phyloP scores from a whole-genome alignment of 140 eudicot species.

The Oenanthe javanica region DNA sequence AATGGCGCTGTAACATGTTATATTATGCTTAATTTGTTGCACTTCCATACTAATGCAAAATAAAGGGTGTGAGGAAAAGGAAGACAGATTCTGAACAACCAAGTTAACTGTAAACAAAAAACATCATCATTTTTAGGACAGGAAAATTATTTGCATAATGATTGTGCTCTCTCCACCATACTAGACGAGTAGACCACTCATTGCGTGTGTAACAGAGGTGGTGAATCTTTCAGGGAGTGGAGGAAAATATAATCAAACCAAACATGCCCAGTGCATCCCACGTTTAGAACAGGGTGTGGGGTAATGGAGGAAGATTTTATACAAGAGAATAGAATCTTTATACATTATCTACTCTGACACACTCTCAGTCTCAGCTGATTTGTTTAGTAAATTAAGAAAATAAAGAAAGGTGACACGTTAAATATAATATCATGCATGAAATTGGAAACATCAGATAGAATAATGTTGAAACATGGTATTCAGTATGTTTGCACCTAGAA shows the following conservation, averaged over 20 bases:
- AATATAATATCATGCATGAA: not conserved
- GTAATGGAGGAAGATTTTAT: not conserved
- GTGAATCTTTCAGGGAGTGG: not conserved
- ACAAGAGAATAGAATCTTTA: not conserved
- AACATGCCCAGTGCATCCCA: not conserved
- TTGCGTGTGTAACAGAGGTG: not conserved
- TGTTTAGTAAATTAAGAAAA: not conserved
- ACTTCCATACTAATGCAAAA: not conserved
- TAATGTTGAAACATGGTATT: not conserved
- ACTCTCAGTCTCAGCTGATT: not conserved
- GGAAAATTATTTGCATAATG: not conserved
- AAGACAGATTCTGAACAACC: not conserved
- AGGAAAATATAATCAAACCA: not conserved
- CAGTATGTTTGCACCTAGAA: not conserved
- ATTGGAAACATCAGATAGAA: not conserved
- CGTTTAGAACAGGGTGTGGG: not conserved
- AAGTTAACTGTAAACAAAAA: not conserved
- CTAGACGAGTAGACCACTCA: not conserved
- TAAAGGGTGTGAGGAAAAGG: not conserved
- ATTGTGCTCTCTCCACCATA: not conserved
- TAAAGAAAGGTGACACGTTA: not conserved
- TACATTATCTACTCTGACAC: not conserved
- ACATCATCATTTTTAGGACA: not conserved
- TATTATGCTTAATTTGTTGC: not conserved
- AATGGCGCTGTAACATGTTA: not conserved